These are phyloP conservation scores for Pugionium cornutum DNA, from an alignment of 345 rosid species.

Conservation along the genomic window DNA sequence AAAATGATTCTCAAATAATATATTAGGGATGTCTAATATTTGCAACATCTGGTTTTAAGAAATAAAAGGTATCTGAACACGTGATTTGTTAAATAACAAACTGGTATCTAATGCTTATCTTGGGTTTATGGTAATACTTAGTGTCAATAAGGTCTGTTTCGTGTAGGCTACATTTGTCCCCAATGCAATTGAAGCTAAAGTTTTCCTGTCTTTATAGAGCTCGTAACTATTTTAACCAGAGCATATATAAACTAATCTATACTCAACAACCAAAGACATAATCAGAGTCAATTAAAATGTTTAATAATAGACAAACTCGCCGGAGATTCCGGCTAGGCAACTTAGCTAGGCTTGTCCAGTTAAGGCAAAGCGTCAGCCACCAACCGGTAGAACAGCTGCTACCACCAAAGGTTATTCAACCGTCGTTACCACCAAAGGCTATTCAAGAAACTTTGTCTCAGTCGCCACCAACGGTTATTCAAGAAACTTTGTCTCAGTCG, in stretches of 20 bases:
- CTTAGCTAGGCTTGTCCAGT: conserved; percentile 38
- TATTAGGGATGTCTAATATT: too few relatives aligned
- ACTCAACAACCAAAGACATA: background rate
- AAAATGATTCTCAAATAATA: too few relatives aligned
- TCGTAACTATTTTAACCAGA: background rate
- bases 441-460: conserved; percentile 15
- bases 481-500: conserved; percentile 18
- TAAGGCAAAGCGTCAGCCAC: conserved; percentile 32
- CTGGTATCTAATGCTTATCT: conserved; percentile 32
- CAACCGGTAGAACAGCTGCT: background rate
- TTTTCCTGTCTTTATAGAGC: conserved; percentile 7
- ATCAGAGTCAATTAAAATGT: background rate
- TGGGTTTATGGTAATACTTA: conserved; percentile 18
- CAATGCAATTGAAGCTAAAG: background rate
- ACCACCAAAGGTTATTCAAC: conserved; percentile 15
- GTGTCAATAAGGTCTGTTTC: conserved; percentile 20
- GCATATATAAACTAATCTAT: background rate
- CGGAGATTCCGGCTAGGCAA: conserved; percentile 39
- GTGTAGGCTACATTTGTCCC: conserved; percentile 26
- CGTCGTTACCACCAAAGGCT: conserved; percentile 1
- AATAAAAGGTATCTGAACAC: conserved; percentile 6
- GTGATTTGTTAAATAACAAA: conserved; percentile 11
- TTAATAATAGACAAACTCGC: conserved; percentile 36
- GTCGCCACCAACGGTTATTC: conserved; percentile 6
- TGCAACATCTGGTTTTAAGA: too few relatives aligned